phyloP scores from a whole-genome alignment of 148 eudicot genomes.

The Chenopodium formosanum region DNA sequence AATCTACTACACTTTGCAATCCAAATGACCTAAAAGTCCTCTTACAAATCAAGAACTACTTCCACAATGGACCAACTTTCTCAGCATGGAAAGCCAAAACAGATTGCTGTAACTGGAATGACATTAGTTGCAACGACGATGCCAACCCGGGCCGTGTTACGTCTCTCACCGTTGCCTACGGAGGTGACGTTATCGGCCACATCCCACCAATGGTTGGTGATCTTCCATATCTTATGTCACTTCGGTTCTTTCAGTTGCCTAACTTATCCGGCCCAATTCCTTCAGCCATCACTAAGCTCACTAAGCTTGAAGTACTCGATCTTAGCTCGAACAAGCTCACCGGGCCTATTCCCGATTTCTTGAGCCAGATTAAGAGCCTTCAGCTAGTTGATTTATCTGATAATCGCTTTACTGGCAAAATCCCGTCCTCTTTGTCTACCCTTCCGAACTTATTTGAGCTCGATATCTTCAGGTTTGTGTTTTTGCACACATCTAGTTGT shows the following conservation, averaged over 20 bases:
- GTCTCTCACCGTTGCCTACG: conserved; percentile 27
- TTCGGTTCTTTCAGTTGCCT: conserved; percentile 31
- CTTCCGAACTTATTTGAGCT: conserved; percentile 31
- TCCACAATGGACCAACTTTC: conserved; percentile 23
- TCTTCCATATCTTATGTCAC: conserved; percentile 39
- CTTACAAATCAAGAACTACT: conserved; percentile 31
- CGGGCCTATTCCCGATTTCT: conserved; percentile 37
- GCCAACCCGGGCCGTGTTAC: conserved; percentile 32
- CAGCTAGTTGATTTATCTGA: conserved; percentile 17
- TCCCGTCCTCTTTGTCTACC: conserved; percentile 37
- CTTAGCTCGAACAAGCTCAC: conserved; percentile 36
- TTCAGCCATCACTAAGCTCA: conserved; percentile 34
- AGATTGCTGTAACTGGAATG: conserved; percentile 48
- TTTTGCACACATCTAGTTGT: no score
- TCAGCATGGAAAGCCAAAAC: conserved; percentile 38
- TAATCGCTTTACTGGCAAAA: conserved; percentile 38
- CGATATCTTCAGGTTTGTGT: conserved; percentile 28
- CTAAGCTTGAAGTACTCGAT: conserved; percentile 24
- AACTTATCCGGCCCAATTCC: conserved; percentile 52
- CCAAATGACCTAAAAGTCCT: conserved; percentile 37
- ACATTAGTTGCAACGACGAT: conserved; percentile 35
- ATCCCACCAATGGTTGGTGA: conserved; percentile 37
- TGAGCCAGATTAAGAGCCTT: conserved; percentile 10
- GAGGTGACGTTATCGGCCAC: conserved; percentile 22
- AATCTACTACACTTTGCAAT: conserved; percentile 38